phyloP scores from a whole-genome alignment of 257 asterid species.

The Asclepias syriaca region DNA sequence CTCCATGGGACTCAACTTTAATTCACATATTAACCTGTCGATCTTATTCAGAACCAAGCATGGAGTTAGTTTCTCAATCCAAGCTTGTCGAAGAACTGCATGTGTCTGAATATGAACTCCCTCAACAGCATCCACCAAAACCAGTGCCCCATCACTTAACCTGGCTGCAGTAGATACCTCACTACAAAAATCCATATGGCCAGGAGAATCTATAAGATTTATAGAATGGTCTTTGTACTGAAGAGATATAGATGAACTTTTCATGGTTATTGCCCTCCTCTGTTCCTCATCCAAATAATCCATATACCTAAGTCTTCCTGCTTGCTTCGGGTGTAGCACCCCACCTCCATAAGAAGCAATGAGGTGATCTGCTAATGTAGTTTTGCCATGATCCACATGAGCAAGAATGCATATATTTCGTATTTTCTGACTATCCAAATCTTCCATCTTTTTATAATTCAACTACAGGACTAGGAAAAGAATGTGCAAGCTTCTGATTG shows the following conservation, averaged over 20 bases:
- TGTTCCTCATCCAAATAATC: conserved; percentile 97
- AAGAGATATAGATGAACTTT: conserved; percentile 83
- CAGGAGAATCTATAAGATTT: conserved; percentile 90
- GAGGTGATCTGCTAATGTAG: conserved; percentile 88
- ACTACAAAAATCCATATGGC: conserved; percentile 97
- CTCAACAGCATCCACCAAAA: conserved; percentile 87
- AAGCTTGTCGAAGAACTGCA: conserved; percentile 87
- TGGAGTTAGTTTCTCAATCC: conserved; percentile 87
- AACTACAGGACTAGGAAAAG: background rate
- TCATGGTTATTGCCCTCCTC: conserved; percentile 95
- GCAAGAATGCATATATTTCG: conserved; percentile 95
- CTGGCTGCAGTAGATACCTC: conserved; percentile 98
- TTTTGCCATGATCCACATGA: conserved; percentile 97
- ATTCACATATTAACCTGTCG: conserved; percentile 70
- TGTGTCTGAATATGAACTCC: conserved; percentile 98
- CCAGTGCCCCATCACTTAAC: conserved; percentile 89
- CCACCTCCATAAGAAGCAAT: conserved; percentile 93
- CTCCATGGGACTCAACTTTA: conserved; percentile 80
- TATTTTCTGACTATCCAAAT: conserved; percentile 25
- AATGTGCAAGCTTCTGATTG: background rate
- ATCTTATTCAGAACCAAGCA: conserved; percentile 84
- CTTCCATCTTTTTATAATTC: conserved; percentile 24
- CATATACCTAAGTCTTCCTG: conserved; percentile 91
- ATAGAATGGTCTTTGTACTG: conserved; percentile 45
- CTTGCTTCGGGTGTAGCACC: conserved; percentile 92